Conservation (phyloP, 1,284 basidiomycete species). For the Ganoderma sinense region DNA sequence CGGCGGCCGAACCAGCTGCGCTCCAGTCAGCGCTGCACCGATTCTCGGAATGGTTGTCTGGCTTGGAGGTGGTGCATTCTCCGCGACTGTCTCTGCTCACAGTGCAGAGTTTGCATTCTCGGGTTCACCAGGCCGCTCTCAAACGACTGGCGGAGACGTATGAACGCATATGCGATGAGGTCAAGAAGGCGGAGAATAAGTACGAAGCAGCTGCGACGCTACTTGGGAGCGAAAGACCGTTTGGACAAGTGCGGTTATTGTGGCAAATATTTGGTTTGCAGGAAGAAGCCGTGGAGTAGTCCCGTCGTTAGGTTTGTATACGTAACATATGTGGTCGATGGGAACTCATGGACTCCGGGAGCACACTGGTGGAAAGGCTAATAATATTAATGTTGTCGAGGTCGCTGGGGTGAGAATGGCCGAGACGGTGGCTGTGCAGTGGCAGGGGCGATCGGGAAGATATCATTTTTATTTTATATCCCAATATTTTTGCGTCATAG, state of each 20-base stretch:
- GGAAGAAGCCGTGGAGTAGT: conserved; percentile 35
- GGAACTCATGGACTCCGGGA: background rate
- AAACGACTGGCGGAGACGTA: conserved; percentile 75
- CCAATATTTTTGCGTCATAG: conserved; percentile 23
- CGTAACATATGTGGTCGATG: background rate
- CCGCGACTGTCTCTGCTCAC: conserved; percentile 80
- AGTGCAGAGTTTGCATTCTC: conserved; percentile 67
- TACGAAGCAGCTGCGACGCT: conserved; percentile 93
- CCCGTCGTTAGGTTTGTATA: no score
- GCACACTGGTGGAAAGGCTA: background rate
- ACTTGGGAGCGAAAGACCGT: conserved; percentile 83
- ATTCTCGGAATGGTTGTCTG: conserved; percentile 76
- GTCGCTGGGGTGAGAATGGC: background rate
- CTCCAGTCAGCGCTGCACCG: conserved; percentile 62
- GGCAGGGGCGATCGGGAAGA: background rate
- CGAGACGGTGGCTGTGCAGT: conserved; percentile 13
- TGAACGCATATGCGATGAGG: conserved; percentile 72
- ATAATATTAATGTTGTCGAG: background rate
- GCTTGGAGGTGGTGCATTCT: conserved; percentile 77
- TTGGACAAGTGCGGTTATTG: conserved; percentile 75
- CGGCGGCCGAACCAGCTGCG: conserved; percentile 60
- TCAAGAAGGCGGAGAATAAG: conserved; percentile 76
- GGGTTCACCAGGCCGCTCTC: conserved; percentile 81
- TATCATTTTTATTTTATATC: conserved; percentile 6
- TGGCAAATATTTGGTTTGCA: conserved; percentile 81